Base-by-base conservation (phyloP, 2,329 filamentous ascomycete species). In the Fusarium mundagurra region DNA sequence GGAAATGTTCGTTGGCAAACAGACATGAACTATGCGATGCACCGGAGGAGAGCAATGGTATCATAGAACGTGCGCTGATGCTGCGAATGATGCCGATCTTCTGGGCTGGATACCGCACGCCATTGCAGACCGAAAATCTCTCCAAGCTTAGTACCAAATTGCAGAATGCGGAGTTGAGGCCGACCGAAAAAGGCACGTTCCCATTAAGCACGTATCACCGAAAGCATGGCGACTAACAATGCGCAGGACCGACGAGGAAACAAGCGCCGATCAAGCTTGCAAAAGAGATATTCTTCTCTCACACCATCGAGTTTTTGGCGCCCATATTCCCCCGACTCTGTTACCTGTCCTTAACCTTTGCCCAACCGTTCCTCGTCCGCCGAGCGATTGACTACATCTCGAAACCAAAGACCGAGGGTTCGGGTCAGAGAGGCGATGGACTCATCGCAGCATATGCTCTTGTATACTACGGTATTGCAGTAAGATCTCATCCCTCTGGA, bases 401-500 rank as follows among this genome's bases (percentile, higher is more conserved):
- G 17, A 22, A 22, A 3, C 47, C 36, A 31, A 54, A 39, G 24
- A 22, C 36, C 6, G 47, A 43, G 4, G 27, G 13, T 6, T 41
- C 45, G 3, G 22, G 14, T 1, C n/a, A 43, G 22, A 34, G 47
- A n/a, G 47, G 59, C 1, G 36, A 38, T 27, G 59, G 59, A 17
- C 34, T 61, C 1, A 61, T 61, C 5, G 59, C 34, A 20, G 59
- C 59, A 1, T 61, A 61, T 34, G 13, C 31, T 18, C 36, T 61
- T 18, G 59, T 43, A 9, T 61, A 61, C 18, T 54, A 39, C 18
- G 59, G 59, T 3, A 61, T 61, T 5, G 59, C 47, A 8, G 59
- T 61, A 34, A 34, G 36, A 1, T 13, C 10, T 5, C 8, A 12
- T 12, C 0, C 1, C 1, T 6, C 6, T 13, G 2, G 5, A 9